Conservation (phyloP, 805 yeast species). For the Suhomyces emberorum region DNA sequence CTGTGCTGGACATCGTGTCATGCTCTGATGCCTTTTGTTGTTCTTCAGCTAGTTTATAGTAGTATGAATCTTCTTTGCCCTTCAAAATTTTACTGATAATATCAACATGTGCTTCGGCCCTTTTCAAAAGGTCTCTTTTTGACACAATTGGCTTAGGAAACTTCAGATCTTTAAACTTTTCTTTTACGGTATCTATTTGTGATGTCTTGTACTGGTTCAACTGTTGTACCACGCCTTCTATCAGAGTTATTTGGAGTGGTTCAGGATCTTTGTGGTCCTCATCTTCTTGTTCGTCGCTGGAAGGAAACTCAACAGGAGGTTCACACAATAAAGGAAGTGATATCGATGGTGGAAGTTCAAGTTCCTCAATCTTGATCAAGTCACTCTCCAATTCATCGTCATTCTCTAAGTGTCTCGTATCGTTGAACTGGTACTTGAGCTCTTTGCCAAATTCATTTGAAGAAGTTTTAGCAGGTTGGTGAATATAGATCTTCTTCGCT, state of each 20-base stretch:
- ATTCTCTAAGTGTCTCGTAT: neutral
- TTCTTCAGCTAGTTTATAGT: constrained; percentile 48
- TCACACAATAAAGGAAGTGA: neutral
- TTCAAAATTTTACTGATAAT: constrained; percentile 40
- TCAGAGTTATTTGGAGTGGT: neutral
- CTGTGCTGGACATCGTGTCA: constrained; percentile 44
- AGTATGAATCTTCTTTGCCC: constrained; percentile 45
- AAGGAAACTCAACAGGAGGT: neutral
- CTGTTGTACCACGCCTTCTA: constrained; percentile 10
- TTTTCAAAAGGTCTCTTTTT: constrained; percentile 24
- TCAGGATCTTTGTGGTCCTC: too few relatives aligned
- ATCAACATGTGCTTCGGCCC: constrained; percentile 26
- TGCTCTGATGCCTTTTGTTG: constrained; percentile 37
- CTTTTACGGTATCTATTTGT: constrained; percentile 11
- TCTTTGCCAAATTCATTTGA: neutral
- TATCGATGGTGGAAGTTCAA: neutral
- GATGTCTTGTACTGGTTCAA: constrained; percentile 12
- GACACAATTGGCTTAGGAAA: constrained; percentile 30
- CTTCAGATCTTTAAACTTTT: constrained; percentile 12
- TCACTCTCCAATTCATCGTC: constrained; percentile 4
- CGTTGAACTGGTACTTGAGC: neutral
- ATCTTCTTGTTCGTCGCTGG: neutral
- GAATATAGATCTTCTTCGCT: neutral
- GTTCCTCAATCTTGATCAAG: neutral
- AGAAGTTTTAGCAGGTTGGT: neutral